These are phyloP conservation scores for Lipomyces mesembrius DNA, from an alignment of 805 yeast genomes.

Conservation along the genomic window DNA sequence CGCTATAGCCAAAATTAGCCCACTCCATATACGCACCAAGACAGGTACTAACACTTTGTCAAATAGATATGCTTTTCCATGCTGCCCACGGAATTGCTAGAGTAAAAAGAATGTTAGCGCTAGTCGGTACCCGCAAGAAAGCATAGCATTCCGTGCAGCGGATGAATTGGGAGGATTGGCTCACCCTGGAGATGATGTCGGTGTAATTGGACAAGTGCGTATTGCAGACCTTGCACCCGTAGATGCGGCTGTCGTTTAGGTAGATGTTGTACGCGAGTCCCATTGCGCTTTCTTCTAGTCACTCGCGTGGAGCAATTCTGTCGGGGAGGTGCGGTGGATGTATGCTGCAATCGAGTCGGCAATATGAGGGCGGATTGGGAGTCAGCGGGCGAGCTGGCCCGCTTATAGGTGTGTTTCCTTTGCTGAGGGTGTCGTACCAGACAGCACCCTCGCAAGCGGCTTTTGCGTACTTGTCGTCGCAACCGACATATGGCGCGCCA, in stretches of 20 bases:
- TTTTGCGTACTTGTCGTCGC: background rate
- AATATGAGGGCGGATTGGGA: slow-evolving; percentile 1
- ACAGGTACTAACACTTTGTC: slow-evolving; percentile 49
- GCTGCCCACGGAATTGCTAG: slow-evolving; percentile 56
- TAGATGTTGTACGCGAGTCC: slow-evolving; percentile 55
- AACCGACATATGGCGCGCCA: background rate
- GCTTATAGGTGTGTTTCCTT: background rate
- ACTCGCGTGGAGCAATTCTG: slow-evolving; percentile 1
- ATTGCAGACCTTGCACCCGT: slow-evolving; percentile 50
- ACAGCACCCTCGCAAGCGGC: background rate
- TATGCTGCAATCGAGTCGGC: background rate
- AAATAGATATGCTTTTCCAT: slow-evolving; percentile 64
- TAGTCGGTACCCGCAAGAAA: background rate
- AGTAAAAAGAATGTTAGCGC: slow-evolving; percentile 13
- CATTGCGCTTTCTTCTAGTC: slow-evolving; percentile 45
- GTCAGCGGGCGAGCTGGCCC: slow-evolving; percentile 8
- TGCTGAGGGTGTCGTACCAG: background rate
- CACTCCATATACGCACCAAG: background rate
- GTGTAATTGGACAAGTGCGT: slow-evolving; percentile 50
- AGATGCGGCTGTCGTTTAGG: slow-evolving; percentile 45
- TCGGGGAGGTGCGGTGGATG: background rate
- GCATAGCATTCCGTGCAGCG: background rate
- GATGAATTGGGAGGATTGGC: slow-evolving; percentile 15
- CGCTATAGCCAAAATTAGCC: slow-evolving; percentile 38
- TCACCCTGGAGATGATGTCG: slow-evolving; percentile 49